Percentiles rank a stretch among this genome's conserved stretches.
Conservation (phyloP, 177 flowering plant species). For the Vitis hybrid region DNA sequence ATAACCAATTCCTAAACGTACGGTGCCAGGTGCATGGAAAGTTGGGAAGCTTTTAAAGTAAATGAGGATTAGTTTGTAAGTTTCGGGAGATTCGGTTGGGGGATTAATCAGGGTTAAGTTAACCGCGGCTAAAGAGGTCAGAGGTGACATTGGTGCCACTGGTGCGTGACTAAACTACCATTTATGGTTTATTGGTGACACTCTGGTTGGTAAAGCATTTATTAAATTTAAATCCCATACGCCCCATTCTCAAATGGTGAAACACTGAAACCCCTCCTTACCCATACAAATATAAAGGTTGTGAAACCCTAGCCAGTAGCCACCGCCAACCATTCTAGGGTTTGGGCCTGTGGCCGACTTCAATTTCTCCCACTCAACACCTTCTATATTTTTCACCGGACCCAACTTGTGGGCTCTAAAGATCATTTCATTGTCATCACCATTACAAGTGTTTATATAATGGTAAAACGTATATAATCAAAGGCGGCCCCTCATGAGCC, state of each 20-base stretch:
- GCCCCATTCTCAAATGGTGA: background rate
- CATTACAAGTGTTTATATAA: too few species aligned
- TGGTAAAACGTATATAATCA: too few species aligned
- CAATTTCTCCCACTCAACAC: too few species aligned
- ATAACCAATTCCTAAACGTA: too few species aligned
- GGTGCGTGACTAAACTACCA: slow-evolving; percentile 11
- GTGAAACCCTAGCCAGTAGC: slow-evolving; percentile 1
- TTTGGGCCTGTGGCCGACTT: too few species aligned
- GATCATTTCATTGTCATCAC: too few species aligned
- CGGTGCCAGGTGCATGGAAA: too few species aligned
- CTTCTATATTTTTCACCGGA: too few species aligned
- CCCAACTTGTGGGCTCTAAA: too few species aligned
- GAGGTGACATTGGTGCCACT: background rate
- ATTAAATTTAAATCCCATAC: slow-evolving; percentile 3
- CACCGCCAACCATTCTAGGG: background rate
- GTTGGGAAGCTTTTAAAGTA: background rate
- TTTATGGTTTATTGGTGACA: slow-evolving; percentile 1
- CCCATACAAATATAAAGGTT: too few species aligned
- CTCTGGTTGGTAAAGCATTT: background rate
- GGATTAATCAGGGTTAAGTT: background rate
- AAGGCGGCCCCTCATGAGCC: too few species aligned
- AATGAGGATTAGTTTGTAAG: background rate
- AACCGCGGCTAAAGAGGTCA: background rate
- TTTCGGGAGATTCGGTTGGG: background rate
- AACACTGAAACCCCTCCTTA: too few species aligned